Percentiles rank a stretch among this genome's conserved stretches.
These are phyloP conservation scores for Camellia lanceoleosa DNA, from an alignment of 148 eudicot genomes.

Conservation along the genomic window DNA sequence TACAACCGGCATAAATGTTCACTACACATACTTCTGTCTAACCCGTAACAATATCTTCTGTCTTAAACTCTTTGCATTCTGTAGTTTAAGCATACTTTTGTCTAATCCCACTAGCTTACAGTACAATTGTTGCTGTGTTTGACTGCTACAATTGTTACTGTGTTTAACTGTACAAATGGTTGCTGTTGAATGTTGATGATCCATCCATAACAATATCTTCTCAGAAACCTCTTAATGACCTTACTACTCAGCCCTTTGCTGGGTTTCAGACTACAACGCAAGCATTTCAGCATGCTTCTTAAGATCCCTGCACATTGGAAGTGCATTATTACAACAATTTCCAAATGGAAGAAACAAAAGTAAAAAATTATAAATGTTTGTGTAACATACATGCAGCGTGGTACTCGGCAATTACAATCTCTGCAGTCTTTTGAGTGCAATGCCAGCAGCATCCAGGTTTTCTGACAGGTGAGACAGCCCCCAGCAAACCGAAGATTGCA, in stretches of 20 bases:
- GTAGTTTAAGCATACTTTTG: not conserved
- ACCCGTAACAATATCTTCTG: no score
- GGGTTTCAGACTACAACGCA: conserved; percentile 20
- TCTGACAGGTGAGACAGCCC: conserved; percentile 45
- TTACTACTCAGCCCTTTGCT: conserved; percentile 19
- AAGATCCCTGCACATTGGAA: conserved; percentile 37
- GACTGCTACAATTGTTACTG: not conserved
- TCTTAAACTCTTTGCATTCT: no score
- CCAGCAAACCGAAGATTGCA: conserved; percentile 40
- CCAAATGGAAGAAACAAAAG: not conserved
- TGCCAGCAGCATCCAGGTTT: conserved; percentile 40
- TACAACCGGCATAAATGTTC: not conserved
- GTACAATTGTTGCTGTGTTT: not conserved
- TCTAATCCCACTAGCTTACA: not conserved
- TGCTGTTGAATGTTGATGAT: not conserved
- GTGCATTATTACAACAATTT: not conserved
- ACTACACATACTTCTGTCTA: not conserved
- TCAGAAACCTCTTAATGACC: conserved; percentile 6
- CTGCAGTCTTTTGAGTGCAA: conserved; percentile 51
- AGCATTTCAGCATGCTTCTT: conserved; percentile 28
- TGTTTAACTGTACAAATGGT: not conserved
- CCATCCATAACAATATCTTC: not conserved
- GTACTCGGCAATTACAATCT: conserved; percentile 51
- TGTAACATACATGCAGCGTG: conserved; percentile 60
- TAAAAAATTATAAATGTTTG: not conserved